Evolutionary conservation across 2,329 filamentous ascomycete genomes (phyloP).

Genomic region (Alternaria brassicae): DNA sequence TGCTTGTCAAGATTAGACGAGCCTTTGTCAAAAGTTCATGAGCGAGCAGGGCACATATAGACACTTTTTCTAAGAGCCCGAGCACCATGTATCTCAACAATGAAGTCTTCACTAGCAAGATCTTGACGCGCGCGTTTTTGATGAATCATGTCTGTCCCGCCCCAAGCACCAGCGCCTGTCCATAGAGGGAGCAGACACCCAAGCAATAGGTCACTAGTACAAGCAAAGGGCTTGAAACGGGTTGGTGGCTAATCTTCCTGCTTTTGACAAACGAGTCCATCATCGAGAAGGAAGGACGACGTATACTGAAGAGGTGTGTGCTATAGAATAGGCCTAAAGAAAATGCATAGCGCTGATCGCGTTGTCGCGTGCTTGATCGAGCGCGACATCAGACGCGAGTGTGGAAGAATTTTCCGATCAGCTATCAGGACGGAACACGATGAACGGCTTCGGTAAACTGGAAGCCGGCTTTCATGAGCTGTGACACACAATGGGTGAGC

Average conservation of each 20-base stretch:
- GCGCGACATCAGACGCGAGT: not conserved
- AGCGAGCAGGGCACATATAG: conserved; percentile 11
- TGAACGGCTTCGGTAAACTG: not conserved
- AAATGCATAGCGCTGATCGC: not conserved
- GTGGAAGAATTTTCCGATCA: not conserved
- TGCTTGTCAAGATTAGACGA: conserved; percentile 17
- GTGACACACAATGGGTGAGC: conserved; percentile 1
- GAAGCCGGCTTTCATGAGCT: not conserved
- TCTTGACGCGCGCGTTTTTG: not conserved
- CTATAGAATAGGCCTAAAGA: not conserved
- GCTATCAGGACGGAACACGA: not conserved
- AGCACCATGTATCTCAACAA: conserved; percentile 13
- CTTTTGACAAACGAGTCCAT: conserved; percentile 45
- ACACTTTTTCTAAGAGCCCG: conserved; percentile 7
- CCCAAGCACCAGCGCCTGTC: conserved; percentile 30
- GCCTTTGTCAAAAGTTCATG: conserved; percentile 22
- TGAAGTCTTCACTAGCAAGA: conserved; percentile 8
- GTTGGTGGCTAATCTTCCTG: conserved; percentile 31
- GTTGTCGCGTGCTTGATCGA: not conserved
- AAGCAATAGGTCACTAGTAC: conserved; percentile 41
- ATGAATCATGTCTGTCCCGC: conserved; percentile 16
- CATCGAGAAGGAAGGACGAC: conserved; percentile 41
- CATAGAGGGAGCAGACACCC: conserved; percentile 30
- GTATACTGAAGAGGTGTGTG: conserved; percentile 42
- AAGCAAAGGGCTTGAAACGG: conserved; percentile 26